A percentile compares a stretch with the other conserved stretches of the same genome.
These are phyloP conservation scores for Candida silvatica DNA, from an alignment of 805 yeast species.

Conservation along the genomic window DNA sequence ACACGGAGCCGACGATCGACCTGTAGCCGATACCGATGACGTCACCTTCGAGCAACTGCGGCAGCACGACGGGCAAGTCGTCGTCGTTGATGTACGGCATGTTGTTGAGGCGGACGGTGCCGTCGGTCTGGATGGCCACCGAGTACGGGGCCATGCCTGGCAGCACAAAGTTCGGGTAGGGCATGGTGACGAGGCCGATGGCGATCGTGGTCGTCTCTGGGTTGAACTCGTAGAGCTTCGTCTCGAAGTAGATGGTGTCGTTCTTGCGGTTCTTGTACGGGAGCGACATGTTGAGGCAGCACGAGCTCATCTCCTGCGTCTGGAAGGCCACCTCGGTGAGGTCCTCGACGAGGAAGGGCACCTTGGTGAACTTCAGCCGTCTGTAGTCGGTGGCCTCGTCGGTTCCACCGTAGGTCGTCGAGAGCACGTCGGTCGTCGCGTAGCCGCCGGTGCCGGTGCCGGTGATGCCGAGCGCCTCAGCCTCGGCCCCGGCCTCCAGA, in stretches of 20 bases:
- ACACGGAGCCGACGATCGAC: slow-evolving; percentile 37
- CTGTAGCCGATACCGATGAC: slow-evolving; percentile 49
- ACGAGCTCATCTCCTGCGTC: slow-evolving; percentile 14
- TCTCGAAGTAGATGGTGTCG: slow-evolving; percentile 62
- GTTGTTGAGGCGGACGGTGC: slow-evolving; percentile 52
- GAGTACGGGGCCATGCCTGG: slow-evolving; percentile 71
- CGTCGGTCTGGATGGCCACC: slow-evolving; percentile 66
- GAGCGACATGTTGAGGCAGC: slow-evolving; percentile 24
- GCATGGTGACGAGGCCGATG: slow-evolving; percentile 62
- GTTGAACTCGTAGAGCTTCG: slow-evolving; percentile 35
- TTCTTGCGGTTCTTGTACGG: slow-evolving; percentile 28
- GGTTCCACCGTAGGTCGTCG: too few relatives aligned
- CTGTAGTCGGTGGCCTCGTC: slow-evolving; percentile 5
- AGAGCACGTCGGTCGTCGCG: background rate
- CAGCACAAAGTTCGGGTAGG: slow-evolving; percentile 65
- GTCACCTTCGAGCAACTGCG: slow-evolving; percentile 44
- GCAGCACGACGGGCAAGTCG: slow-evolving; percentile 36
- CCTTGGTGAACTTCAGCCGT: slow-evolving; percentile 8
- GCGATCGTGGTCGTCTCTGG: slow-evolving; percentile 43
- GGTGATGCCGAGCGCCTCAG: too few relatives aligned
- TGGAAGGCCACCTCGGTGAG: slow-evolving; percentile 23
- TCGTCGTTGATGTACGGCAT: slow-evolving; percentile 41
- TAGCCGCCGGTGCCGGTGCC: background rate
- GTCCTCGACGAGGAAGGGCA: slow-evolving; percentile 25
- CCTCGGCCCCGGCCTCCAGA: too few relatives aligned